Base-by-base conservation (phyloP, 306 rosid genomes). In the Pyrus pyrifolia region DNA sequence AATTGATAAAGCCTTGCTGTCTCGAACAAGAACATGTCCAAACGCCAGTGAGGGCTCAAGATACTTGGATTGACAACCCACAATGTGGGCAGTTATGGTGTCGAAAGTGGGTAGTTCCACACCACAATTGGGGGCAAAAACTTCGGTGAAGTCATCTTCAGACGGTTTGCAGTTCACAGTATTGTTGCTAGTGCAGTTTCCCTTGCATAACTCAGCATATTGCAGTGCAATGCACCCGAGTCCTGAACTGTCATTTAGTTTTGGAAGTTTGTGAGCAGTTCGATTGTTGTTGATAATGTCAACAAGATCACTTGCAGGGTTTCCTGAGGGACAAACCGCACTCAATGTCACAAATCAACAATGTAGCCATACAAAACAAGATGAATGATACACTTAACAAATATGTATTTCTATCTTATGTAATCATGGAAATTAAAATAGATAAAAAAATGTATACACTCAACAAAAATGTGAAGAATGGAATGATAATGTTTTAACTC, bases 171-270 rank as follows among this genome's bases (percentile, higher is more conserved):
- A 95, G 68, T 88, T 70, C 42, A 90, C 84, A 12, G 86, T 83
- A 67, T 81, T 85, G 86, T 87, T 81, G 2, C 55, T 81, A 3
- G 91, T 80, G 90, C 96, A 95, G 85, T 92, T 92, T 25, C 88
- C 82, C 81, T 86, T 85, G 93, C 98, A 95, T 35, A 83, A 73
- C 65, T 95, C 89, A 5, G 82, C 85, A n/a, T 86, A 92, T 62
- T 92, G 97, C 76, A 95, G 78, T 31, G 98, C 98, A 89, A 95
- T 92, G 87, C 98, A 95, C 57, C 97, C 98, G 4, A 95, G 91
- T 72, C 98, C 98, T 9, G 97, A 88, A 52, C 86, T 90, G 80
- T 89, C 92, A 6, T 83, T 86, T 60, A 95, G 85, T 67, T 44
- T 85, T 18, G 85, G 70, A 29, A 95, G 88, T 76, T 92, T 92